A percentile compares a stretch with the other conserved stretches of the same genome.
Evolutionary conservation across 2,329 filamentous ascomycete genomes (phyloP).

Genomic region (Pezicula carpinea): DNA sequence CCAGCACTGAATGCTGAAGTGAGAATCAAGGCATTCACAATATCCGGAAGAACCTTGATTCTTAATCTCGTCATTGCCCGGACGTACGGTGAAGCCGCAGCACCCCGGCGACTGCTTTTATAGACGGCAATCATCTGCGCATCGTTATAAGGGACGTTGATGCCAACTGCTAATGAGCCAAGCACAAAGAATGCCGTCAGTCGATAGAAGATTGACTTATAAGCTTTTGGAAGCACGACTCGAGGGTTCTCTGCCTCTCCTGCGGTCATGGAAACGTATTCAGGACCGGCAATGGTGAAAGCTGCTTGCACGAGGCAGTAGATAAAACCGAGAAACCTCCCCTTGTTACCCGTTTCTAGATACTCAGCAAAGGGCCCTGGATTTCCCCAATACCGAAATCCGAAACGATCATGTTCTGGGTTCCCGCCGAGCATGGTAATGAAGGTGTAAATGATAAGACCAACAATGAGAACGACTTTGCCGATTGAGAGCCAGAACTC

Average conservation of each 20-base stretch:
- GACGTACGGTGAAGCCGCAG: constrained; percentile 49
- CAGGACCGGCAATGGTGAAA: constrained; percentile 55
- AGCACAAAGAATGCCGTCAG: constrained; percentile 68
- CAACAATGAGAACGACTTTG: constrained; percentile 62
- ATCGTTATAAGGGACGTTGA: constrained; percentile 48
- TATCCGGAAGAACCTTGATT: constrained; percentile 50
- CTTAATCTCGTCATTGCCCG: constrained; percentile 49
- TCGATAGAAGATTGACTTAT: constrained; percentile 69
- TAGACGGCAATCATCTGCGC: constrained; percentile 49
- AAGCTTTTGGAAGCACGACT: constrained; percentile 61
- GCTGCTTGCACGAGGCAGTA: constrained; percentile 56
- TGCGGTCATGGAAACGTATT: constrained; percentile 36
- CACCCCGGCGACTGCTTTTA: constrained; percentile 39
- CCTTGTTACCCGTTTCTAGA: constrained; percentile 47
- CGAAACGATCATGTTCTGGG: constrained; percentile 48
- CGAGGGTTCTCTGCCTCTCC: constrained; percentile 64
- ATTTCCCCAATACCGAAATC: constrained; percentile 45
- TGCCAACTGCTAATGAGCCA: constrained; percentile 52
- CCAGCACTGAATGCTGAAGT: constrained; percentile 49
- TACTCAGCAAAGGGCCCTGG: constrained; percentile 47
- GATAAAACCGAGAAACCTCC: constrained; percentile 56
- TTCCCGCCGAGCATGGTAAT: constrained; percentile 60
- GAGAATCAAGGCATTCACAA: constrained; percentile 57
- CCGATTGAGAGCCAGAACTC: constrained; percentile 64
- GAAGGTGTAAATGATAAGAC: constrained; percentile 52